Evolutionary conservation across 306 rosid genomes (phyloP).

Genomic region (Prinsepia uniflora): DNA sequence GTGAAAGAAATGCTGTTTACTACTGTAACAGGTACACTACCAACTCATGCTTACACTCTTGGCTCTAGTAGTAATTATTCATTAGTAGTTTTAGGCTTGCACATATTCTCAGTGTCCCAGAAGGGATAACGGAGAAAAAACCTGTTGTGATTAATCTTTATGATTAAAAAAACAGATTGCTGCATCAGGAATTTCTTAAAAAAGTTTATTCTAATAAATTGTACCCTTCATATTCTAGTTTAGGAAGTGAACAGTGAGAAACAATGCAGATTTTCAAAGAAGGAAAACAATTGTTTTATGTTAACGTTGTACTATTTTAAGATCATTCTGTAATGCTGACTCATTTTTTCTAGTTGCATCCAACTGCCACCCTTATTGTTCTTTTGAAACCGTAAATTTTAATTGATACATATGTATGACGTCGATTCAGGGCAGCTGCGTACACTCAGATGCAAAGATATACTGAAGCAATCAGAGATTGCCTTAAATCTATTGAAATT

Average conservation of each 20-base stretch:
- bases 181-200: not conserved
- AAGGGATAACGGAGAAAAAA: not conserved
- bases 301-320: not conserved
- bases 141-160: not conserved
- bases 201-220: not conserved
- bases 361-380: slow-evolving; percentile 13
- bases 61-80: not conserved
- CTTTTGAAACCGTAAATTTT: slow-evolving; percentile 18
- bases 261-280: not conserved
- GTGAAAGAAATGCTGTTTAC: slow-evolving; percentile 75
- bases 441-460: slow-evolving; percentile 70
- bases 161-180: not conserved
- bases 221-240: not conserved
- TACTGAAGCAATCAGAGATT: slow-evolving; percentile 74
- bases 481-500: slow-evolving; percentile 67
- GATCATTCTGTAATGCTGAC: not conserved
- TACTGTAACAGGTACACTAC: slow-evolving; percentile 79
- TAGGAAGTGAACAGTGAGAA: not conserved
- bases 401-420: slow-evolving; percentile 18
- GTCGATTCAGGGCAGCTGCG: slow-evolving; percentile 82
- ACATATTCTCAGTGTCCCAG: not conserved
- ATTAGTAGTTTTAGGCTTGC: not conserved
- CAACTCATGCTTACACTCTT: slow-evolving; percentile 11
- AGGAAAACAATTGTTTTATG: not conserved
- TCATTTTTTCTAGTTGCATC: slow-evolving; percentile 13